These are phyloP conservation scores for Phlebiopsis gigantea DNA, from an alignment of 768 basidiomycete genomes.

Conservation along the genomic window DNA sequence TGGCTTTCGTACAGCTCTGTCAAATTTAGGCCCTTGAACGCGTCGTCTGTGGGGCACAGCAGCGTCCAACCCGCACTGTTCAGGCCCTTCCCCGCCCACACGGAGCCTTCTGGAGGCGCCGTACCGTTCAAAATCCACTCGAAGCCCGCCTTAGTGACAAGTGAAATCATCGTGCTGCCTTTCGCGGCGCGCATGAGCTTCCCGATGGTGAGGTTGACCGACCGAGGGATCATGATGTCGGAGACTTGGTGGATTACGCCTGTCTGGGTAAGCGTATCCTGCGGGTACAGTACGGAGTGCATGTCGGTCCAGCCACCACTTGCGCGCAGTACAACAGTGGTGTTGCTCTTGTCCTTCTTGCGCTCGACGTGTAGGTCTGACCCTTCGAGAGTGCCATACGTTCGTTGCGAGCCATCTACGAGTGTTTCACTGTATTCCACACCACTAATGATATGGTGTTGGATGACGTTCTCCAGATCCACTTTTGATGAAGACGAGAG, in stretches of 20 bases:
- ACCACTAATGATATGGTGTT: constrained; percentile 79
- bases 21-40: constrained; percentile 84
- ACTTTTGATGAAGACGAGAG: constrained; percentile 70
- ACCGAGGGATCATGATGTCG: constrained; percentile 80
- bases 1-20: constrained; percentile 61
- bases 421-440: constrained; percentile 68
- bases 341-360: constrained; percentile 33
- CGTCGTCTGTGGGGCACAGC: constrained; percentile 87
- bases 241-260: constrained; percentile 90
- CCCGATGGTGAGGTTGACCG: constrained; percentile 80
- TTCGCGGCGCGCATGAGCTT: constrained; percentile 89
- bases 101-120: constrained; percentile 63
- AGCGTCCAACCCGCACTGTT: constrained; percentile 72
- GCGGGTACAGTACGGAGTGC: constrained; percentile 51
- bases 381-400: constrained; percentile 81
- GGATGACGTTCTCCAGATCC: constrained; percentile 78
- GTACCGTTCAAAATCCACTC: constrained; percentile 91
- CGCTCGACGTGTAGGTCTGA: constrained; percentile 71
- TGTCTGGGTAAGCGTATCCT: constrained; percentile 75
- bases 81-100: constrained; percentile 51
- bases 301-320: constrained; percentile 80
- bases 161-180: constrained; percentile 80
- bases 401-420: constrained; percentile 59
- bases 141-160: constrained; percentile 80
- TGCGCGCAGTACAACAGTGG: constrained; percentile 42